Conservation (phyloP, 768 basidiomycete species). For the Porphyrellus cyaneotinctus region DNA sequence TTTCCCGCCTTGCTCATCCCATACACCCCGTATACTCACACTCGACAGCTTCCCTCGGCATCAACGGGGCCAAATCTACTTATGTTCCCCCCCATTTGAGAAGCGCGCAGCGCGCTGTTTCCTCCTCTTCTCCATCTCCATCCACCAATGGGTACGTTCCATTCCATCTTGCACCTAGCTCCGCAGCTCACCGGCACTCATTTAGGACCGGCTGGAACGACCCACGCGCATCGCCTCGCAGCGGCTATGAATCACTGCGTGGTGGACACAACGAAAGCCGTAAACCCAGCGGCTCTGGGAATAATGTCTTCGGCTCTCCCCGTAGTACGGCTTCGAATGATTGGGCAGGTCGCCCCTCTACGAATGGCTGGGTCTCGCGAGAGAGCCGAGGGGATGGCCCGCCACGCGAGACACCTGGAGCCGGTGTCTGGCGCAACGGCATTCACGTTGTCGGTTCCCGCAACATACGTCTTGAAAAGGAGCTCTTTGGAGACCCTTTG, state of each 20-base stretch:
- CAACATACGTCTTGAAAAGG: slow-evolving; percentile 89
- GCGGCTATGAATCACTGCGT: slow-evolving; percentile 40
- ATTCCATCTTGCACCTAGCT: slow-evolving; percentile 11
- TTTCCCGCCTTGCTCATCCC: slow-evolving; percentile 3
- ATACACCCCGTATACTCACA: not conserved
- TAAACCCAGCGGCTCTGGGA: slow-evolving; percentile 39
- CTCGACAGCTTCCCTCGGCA: slow-evolving; percentile 64
- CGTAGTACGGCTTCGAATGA: slow-evolving; percentile 34
- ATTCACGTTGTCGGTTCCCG: slow-evolving; percentile 79
- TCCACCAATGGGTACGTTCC: slow-evolving; percentile 50
- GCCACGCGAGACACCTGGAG: slow-evolving; percentile 46
- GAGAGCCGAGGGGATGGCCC: slow-evolving; percentile 34
- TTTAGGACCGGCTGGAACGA: slow-evolving; percentile 70
- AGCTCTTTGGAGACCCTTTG: slow-evolving; percentile 85
- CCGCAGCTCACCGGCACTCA: slow-evolving; percentile 19
- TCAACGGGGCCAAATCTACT: slow-evolving; percentile 65
- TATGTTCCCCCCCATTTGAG: slow-evolving; percentile 91
- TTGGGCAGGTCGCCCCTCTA: slow-evolving; percentile 40
- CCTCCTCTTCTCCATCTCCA: slow-evolving; percentile 37
- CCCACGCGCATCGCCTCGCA: slow-evolving; percentile 64
- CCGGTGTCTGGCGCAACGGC: slow-evolving; percentile 85
- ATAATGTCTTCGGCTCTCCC: slow-evolving; percentile 33
- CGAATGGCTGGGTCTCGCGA: slow-evolving; percentile 36
- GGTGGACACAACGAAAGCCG: slow-evolving; percentile 37
- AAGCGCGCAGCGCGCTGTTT: slow-evolving; percentile 80